phyloP scores from a whole-genome alignment of 2,329 filamentous ascomycete species.

The Fusarium sp. region DNA sequence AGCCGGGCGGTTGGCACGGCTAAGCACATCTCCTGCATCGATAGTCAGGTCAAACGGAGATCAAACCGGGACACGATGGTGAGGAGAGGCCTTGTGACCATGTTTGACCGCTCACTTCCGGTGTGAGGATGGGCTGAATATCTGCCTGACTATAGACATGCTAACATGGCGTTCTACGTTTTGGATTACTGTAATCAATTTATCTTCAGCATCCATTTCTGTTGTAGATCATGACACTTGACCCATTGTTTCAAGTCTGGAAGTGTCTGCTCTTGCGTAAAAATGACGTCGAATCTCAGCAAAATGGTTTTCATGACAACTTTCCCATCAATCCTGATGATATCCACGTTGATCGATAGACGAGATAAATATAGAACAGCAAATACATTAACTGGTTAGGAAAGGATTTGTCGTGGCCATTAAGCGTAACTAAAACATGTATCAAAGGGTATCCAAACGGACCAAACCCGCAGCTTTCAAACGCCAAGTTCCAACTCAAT shows the following conservation, averaged over 20 bases:
- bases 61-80: constrained; percentile 5
- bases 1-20: constrained; percentile 19
- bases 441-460: constrained; percentile 20
- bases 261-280: constrained; percentile 18
- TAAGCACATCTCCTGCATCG: constrained; percentile 16
- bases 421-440: constrained; percentile 7
- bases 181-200: constrained; percentile 4
- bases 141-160: not conserved
- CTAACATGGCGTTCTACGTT: constrained; percentile 3
- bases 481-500: constrained; percentile 24
- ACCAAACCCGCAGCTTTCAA: constrained; percentile 8
- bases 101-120: constrained; percentile 4
- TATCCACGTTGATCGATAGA: constrained; percentile 10
- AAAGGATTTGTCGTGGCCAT: constrained; percentile 10
- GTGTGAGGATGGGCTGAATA: not conserved
- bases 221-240: constrained; percentile 36
- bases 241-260: constrained; percentile 33
- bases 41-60: constrained; percentile 20
- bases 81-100: constrained; percentile 17
- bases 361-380: constrained; percentile 15
- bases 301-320: not conserved
- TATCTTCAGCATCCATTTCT: constrained; percentile 8
- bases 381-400: constrained; percentile 24
- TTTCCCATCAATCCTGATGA: constrained; percentile 4
- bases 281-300: constrained; percentile 31